Evolutionary conservation across 148 eudicot species (phyloP).

Genomic region (Polygonum maritimum): DNA sequence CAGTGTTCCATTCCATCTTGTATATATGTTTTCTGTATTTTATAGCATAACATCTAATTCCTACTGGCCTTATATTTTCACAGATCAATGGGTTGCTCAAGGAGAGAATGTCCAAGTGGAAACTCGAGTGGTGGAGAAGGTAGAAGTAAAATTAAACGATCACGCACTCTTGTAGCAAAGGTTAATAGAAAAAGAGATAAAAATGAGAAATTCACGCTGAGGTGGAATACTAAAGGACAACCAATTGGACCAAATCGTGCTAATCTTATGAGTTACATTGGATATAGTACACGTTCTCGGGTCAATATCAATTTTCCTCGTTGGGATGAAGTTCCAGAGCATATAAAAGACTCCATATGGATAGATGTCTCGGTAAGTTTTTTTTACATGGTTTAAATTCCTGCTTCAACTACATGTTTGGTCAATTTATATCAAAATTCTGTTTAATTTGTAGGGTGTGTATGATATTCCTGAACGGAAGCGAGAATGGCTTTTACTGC

Average conservation of each 20-base stretch:
- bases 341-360: neutral
- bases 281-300: neutral
- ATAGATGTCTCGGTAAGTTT: neutral
- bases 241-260: neutral
- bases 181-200: neutral
- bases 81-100: no score
- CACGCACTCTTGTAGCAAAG: neutral
- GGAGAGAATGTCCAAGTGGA: no score
- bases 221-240: neutral
- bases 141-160: neutral
- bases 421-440: no score
- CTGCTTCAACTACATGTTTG: no score
- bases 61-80: no score
- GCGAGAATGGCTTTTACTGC: no score
- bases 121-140: neutral
- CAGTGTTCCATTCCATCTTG: no score
- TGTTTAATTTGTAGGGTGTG: no score
- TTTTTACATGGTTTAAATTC: no score
- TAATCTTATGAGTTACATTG: neutral
- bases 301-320: neutral
- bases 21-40: no score
- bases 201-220: neutral
- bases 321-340: neutral
- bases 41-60: no score
- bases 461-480: no score